Evolutionary conservation across 116 monocot species (phyloP).

Genomic region (Trichopus zeylanicus): DNA sequence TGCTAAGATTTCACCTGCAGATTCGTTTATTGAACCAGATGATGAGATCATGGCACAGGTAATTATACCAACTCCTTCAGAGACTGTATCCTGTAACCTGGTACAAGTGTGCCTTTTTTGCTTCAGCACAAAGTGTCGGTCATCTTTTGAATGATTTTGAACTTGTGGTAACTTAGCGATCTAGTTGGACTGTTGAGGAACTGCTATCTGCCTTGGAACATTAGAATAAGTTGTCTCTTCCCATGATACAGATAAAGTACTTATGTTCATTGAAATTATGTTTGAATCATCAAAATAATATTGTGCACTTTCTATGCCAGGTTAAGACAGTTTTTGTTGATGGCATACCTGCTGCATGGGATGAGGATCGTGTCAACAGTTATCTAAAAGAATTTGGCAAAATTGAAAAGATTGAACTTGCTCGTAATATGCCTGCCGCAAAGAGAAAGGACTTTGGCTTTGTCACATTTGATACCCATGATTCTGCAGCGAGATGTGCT

Average conservation of each 20-base stretch:
- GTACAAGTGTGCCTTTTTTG: no score
- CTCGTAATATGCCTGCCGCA: constrained; percentile 91
- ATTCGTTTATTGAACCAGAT: constrained; percentile 64
- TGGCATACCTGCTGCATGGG: constrained; percentile 83
- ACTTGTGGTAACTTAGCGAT: no score
- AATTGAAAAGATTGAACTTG: constrained; percentile 90
- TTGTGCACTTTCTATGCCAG: constrained; percentile 17
- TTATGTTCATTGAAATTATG: no score
- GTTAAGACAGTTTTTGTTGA: constrained; percentile 96
- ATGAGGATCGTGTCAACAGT: constrained; percentile 78
- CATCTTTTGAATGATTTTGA: no score
- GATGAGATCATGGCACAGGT: constrained; percentile 98
- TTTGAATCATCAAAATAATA: not conserved
- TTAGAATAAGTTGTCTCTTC: not conserved
- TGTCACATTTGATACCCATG: constrained; percentile 90
- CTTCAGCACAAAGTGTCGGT: no score
- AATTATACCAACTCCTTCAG: no score
- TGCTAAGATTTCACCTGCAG: constrained; percentile 93
- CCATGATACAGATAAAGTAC: not conserved
- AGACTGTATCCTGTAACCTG: no score
- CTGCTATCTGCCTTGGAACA: not conserved
- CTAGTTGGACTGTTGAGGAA: no score
- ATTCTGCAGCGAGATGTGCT: constrained; percentile 75
- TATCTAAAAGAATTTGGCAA: constrained; percentile 78
- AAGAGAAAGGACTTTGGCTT: constrained; percentile 97